Conservation (phyloP, 2,329 filamentous ascomycete species). For the Coniella vitis region DNA sequence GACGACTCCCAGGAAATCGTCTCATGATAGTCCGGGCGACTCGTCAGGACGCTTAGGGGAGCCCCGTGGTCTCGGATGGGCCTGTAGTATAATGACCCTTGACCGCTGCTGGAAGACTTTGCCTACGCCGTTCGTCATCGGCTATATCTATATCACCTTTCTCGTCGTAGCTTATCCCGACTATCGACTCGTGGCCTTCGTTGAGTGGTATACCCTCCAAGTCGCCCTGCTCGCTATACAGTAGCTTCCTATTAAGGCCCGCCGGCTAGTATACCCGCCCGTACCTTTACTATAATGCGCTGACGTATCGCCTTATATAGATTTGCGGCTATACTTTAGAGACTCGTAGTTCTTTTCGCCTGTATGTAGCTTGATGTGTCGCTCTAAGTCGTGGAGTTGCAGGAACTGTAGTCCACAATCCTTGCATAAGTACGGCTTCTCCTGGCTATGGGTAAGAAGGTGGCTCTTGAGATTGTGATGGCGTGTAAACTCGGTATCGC, state of each 20-base stretch:
- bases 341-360: constrained; percentile 94
- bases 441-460: constrained; percentile 92
- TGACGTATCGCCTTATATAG: constrained; percentile 89
- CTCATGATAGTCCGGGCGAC: no score
- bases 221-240: constrained; percentile 73
- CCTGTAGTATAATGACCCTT: constrained; percentile 63
- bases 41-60: no score
- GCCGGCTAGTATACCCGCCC: constrained; percentile 86
- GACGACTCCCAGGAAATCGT: no score
- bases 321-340: constrained; percentile 87
- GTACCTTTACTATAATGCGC: constrained; percentile 93
- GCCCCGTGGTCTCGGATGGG: no score
- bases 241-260: constrained; percentile 80
- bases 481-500: constrained; percentile 90
- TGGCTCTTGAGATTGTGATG: constrained; percentile 98
- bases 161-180: constrained; percentile 49
- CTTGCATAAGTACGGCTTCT: constrained; percentile 92
- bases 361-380: constrained; percentile 93
- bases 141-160: constrained; percentile 55
- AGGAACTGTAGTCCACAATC: constrained; percentile 92
- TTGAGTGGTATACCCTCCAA: constrained; percentile 45
- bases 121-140: constrained; percentile 53
- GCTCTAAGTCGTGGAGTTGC: constrained; percentile 87
- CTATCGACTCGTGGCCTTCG: constrained; percentile 51
- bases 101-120: constrained; percentile 69